A percentile compares a stretch with the other conserved stretches of the same genome.
Conservation (phyloP, 208 protist species). For the Crithidia fasciculata region DNA sequence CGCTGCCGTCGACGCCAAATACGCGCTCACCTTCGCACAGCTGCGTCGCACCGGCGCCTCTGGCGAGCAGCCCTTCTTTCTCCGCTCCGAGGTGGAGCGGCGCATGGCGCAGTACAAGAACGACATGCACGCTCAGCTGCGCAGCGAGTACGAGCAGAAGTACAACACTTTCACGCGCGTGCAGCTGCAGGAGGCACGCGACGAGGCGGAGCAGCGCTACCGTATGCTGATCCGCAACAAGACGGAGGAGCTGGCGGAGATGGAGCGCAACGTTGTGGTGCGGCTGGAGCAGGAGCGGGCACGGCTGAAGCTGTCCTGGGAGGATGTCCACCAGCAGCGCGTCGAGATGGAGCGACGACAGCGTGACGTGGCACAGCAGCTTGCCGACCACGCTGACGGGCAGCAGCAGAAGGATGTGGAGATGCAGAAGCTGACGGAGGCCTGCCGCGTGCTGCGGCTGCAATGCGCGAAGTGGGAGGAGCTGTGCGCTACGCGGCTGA, state of each 20-base stretch:
- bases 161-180: conserved; percentile 67
- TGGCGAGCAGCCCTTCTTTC: conserved; percentile 50
- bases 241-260: conserved; percentile 66
- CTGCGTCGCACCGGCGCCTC: conserved; percentile 35
- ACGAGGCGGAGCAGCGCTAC: conserved; percentile 61
- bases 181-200: conserved; percentile 60
- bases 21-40: conserved; percentile 79
- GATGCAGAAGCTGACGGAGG: conserved; percentile 43
- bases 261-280: conserved; percentile 55
- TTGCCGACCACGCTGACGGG: conserved; percentile 51
- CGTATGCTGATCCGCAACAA: conserved; percentile 56
- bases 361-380: conserved; percentile 40
- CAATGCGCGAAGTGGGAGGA: conserved; percentile 79
- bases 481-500: conserved; percentile 68
- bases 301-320: conserved; percentile 59
- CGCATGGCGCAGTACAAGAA: conserved; percentile 69
- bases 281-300: conserved; percentile 70
- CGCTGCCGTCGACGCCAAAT: conserved; percentile 87
- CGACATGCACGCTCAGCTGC: conserved; percentile 78
- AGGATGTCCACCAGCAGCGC: conserved; percentile 74
- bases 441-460: conserved; percentile 49
- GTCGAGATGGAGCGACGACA: conserved; percentile 60
- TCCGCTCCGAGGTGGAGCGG: conserved; percentile 75
- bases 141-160: conserved; percentile 76
- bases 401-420: conserved; percentile 30